Evolutionary conservation across 306 rosid species (phyloP).

Genomic region (Cajanus cajan): DNA sequence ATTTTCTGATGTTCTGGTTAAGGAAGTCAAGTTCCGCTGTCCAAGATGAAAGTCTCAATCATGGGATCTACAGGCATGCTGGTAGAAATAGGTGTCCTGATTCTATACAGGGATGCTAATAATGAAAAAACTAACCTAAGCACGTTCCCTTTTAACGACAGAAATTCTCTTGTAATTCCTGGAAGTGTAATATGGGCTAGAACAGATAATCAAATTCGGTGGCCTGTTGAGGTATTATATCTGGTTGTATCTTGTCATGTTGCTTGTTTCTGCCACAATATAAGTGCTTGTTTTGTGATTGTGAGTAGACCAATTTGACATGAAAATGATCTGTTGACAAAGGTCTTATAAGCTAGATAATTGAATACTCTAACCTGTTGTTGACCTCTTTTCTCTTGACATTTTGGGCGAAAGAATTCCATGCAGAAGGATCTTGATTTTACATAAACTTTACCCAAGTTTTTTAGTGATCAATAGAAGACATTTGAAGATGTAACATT

Average conservation of each 20-base stretch:
- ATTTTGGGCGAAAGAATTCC: not conserved
- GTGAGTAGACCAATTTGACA: not conserved
- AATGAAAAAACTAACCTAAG: not conserved
- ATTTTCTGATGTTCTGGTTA: constrained; percentile 18
- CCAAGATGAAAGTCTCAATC: constrained; percentile 20
- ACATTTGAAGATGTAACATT: not conserved
- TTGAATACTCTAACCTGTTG: not conserved
- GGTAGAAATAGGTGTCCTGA: not conserved
- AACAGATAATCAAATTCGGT: constrained; percentile 30
- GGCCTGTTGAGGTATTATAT: constrained; percentile 53
- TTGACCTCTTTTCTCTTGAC: not conserved
- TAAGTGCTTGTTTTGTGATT: constrained; percentile 6
- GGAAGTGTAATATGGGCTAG: constrained; percentile 43
- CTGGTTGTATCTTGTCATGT: not conserved
- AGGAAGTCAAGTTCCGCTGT: constrained; percentile 28
- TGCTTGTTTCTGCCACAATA: not conserved
- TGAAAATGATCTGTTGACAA: not conserved
- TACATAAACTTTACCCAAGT: not conserved
- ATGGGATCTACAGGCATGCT: not conserved
- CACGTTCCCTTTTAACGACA: constrained; percentile 23
- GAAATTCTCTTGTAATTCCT: constrained; percentile 32
- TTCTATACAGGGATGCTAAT: constrained; percentile 8
- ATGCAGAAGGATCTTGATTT: not conserved
- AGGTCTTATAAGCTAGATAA: constrained; percentile 5
- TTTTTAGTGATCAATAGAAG: not conserved